phyloP scores from a whole-genome alignment of 2,329 filamentous ascomycete species.

The Domatiomyces globalis region DNA sequence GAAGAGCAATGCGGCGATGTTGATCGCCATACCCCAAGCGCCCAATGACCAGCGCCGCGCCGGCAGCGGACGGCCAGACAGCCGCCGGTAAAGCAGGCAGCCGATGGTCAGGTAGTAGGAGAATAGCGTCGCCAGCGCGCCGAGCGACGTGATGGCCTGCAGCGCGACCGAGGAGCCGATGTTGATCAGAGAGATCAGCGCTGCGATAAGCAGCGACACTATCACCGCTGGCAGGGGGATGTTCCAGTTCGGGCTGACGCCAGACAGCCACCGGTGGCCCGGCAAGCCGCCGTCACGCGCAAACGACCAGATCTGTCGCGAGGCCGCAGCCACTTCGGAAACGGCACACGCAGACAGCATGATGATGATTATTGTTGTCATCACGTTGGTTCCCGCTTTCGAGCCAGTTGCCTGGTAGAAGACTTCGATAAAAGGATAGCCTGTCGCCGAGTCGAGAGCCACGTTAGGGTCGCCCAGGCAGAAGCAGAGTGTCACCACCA shows the following conservation, averaged over 20 bases:
- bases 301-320: conserved; percentile 22
- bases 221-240: conserved; percentile 31
- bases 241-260: conserved; percentile 15
- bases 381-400: conserved; percentile 20
- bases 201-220: conserved; percentile 21
- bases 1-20: conserved; percentile 32
- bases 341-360: conserved; percentile 17
- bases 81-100: conserved; percentile 32
- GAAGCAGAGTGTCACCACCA: conserved; percentile 26
- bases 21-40: conserved; percentile 29
- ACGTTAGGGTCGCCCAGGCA: conserved; percentile 27
- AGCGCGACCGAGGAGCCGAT: conserved; percentile 38
- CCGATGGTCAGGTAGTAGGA: conserved; percentile 38
- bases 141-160: conserved; percentile 38
- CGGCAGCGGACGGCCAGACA: conserved; percentile 27
- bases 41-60: conserved; percentile 32
- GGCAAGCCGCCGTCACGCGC: conserved; percentile 9
- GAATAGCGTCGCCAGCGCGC: conserved; percentile 33
- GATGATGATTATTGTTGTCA: conserved; percentile 13
- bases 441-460: conserved; percentile 28
- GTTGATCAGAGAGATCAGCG: conserved; percentile 36
- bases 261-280: conserved; percentile 1
- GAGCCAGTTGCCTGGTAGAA: conserved; percentile 35
- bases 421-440: conserved; percentile 37
- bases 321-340: conserved; percentile 24